These are phyloP conservation scores for Coniochaeta pulveracea DNA, from an alignment of 2,329 filamentous ascomycete genomes.

Conservation along the genomic window DNA sequence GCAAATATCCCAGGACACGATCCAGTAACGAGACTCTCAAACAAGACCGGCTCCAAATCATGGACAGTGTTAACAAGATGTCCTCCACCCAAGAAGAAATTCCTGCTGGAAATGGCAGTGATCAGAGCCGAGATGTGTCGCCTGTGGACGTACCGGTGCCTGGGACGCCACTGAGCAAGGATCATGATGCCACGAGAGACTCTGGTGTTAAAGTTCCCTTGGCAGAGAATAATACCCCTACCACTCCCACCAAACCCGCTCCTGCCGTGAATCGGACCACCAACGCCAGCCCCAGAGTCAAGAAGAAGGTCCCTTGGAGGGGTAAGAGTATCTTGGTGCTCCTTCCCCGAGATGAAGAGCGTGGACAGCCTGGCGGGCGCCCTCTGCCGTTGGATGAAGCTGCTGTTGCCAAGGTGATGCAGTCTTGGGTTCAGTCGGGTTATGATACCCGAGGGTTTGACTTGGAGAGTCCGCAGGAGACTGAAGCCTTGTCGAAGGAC, in stretches of 20 bases:
- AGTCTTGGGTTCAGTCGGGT: constrained; percentile 56
- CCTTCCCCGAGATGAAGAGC: constrained; percentile 55
- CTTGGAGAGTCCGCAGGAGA: constrained; percentile 34
- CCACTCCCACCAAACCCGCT: constrained; percentile 23
- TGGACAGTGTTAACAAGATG: constrained; percentile 13
- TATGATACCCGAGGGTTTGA: constrained; percentile 62
- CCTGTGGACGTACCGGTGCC: constrained; percentile 8
- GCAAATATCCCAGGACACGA: constrained; percentile 29
- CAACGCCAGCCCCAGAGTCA: constrained; percentile 41
- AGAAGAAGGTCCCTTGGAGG: constrained; percentile 65
- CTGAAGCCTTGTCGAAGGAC: constrained; percentile 25
- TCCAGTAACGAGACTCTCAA: constrained; percentile 47
- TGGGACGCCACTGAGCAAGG: constrained; percentile 19
- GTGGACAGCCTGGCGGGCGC: constrained; percentile 44
- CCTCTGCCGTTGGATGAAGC: constrained; percentile 41
- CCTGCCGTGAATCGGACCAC: no score
- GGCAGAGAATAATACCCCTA: constrained; percentile 7
- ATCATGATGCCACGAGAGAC: constrained; percentile 18
- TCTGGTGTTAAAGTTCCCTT: constrained; percentile 11
- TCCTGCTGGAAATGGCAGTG: constrained; percentile 6
- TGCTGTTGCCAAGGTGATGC: constrained; percentile 51
- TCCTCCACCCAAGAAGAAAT: constrained; percentile 11
- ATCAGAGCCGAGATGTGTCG: constrained; percentile 6
- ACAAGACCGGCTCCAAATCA: constrained; percentile 18
- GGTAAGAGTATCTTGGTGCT: constrained; percentile 64